Evolutionary conservation across 306 rosid genomes (phyloP), one percentile per base, ranked within the genome.

Genomic region (Sesbania bispinosa): DNA sequence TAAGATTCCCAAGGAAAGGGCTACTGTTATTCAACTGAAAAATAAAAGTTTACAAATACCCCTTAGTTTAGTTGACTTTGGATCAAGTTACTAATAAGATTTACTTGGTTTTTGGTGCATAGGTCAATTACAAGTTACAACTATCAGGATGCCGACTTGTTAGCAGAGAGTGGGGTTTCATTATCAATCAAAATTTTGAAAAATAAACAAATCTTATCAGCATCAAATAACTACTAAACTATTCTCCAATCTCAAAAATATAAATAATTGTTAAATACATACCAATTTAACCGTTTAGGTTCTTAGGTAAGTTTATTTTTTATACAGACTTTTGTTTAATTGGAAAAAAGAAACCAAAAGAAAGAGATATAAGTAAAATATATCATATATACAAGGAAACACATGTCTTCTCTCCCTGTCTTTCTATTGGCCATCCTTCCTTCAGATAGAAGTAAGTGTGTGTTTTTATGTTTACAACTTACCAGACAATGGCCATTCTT

Each of bases 321-420:
- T 0, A 41, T 42, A 1, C 29, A 42, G 59, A 21, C 45, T 29
- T 45, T 24, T 35, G 26, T 47, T 61, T 26, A 16, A 35, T 71
- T 55, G 53, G 18, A 33, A 63, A 11, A 8, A 26, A 20, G 42
- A 52, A 48, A 32, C 2, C 1, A 33, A 10, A 42, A 24, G 23
- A 41, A 19, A 16, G 21, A 9, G 26, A 50, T 32, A 18, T 2
- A 29, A 15, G 70, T 48, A 69, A 57, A 38, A 59, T 38, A 47
- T 35, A 36, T 19, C 10, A 39, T 11, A 62, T n/a, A 5, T 4
- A 35, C 75, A 62, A 53, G 61, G 23, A 53, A 62, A 24, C 43
- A 72, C 62, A 69, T 62, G 74, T 38, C 47, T 67, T 50, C 66
- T 73, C 71, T 41, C 23, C 73, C 75, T 79, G 70, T 38, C 15